Conservation (phyloP, 1,284 basidiomycete species). For the Stereum hirsutum region DNA sequence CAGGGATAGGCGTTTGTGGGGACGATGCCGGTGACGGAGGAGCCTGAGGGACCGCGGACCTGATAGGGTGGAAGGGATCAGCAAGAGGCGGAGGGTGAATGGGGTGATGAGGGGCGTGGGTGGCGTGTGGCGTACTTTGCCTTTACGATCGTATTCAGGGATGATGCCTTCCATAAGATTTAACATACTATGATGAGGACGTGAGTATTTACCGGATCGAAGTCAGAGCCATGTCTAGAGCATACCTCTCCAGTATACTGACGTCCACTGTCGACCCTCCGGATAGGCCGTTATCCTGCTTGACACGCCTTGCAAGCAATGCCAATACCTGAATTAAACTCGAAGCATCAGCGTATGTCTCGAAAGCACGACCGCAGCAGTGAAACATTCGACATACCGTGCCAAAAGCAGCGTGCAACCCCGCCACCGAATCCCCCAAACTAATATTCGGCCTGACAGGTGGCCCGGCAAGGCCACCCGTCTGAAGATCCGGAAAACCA, state of each 20-base stretch:
- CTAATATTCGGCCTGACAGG: slow-evolving; percentile 65
- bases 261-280: slow-evolving; percentile 60
- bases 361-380: neutral
- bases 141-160: slow-evolving; percentile 66
- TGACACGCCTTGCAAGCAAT: slow-evolving; percentile 43
- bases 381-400: slow-evolving; percentile 33
- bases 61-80: slow-evolving; percentile 18
- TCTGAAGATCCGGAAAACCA: slow-evolving; percentile 45
- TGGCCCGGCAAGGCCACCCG: slow-evolving; percentile 44
- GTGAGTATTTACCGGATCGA: too few relatives aligned
- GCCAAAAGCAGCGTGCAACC: slow-evolving; percentile 64
- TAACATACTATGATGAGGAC: slow-evolving; percentile 40
- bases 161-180: slow-evolving; percentile 71
- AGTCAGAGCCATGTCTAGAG: neutral
- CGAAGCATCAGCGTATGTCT: neutral
- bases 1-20: slow-evolving; percentile 68
- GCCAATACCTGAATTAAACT: slow-evolving; percentile 49
- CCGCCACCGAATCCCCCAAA: slow-evolving; percentile 61
- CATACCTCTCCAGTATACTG: slow-evolving; percentile 61
- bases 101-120: too few relatives aligned
- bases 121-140: slow-evolving; percentile 34
- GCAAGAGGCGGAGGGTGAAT: neutral
- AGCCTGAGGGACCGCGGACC: slow-evolving; percentile 61
- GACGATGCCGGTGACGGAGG: slow-evolving; percentile 64
- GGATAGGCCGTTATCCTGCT: slow-evolving; percentile 23